Evolutionary conservation across 306 rosid species (phyloP), one percentile per base, ranked within the genome.

Genomic region (Corylus avellana): DNA sequence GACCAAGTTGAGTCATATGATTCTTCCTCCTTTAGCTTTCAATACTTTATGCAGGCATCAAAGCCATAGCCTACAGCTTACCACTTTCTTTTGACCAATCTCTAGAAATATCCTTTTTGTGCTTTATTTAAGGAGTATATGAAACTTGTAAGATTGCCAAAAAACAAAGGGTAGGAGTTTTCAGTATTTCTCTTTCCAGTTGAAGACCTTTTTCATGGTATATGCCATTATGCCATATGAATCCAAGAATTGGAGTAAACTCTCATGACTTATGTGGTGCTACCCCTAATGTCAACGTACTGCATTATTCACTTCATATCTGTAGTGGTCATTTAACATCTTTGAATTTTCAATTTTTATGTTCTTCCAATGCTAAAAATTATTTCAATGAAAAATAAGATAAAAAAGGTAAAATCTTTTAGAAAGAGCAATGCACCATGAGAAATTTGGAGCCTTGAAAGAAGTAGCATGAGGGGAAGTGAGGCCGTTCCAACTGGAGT

Each of bases 181-280:
- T 35, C 16, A 62, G 46, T 35, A 64, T 35, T 29, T 35, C 22
- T 64, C 70, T 64, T 35, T 17, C 11, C 12, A 14, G 70, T 64
- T 64, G 48, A 32, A 64, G 46, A 35, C 70, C 70, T 64, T 64
- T 35, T n/a, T 32, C 22, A 17, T 64, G 70, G 12, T 64, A 64
- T 14, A 64, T 64, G 1, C 14, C 12, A 49, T n/a, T 4, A 25
- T 20, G 0, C 12, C 12, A 29, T 59, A 9, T 25, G 4, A 59
- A 25, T 59, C 25, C 29, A 29, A 27, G 29, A 49, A 49, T 49
- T 49, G 66, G 66, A 12, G 8, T 59, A 25, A 59, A 59, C 37
- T 59, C 64, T 20, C 46, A 5, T 42, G 1, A 42, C 46, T 42
- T 42, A 42, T 0, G 27, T 25, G 66, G 66, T 59, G 39, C 66